Evolutionary conservation across 192 early-diverging fungal genomes (phyloP).

Genomic region (Coemansia sp.): DNA sequence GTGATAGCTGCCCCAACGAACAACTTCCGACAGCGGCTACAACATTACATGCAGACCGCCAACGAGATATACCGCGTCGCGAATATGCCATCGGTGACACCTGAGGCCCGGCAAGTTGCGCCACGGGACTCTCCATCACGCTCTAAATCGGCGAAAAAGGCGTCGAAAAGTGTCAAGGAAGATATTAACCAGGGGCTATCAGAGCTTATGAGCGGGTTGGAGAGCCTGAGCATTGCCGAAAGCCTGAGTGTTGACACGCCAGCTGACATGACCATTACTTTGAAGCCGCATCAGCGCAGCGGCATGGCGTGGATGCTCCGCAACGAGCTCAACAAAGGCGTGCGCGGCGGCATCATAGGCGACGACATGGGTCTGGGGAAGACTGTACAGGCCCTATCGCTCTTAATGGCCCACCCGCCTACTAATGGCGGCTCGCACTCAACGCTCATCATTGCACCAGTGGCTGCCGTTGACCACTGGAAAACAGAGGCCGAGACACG

Average conservation of each 20-base stretch:
- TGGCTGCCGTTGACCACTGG: conserved; percentile 74
- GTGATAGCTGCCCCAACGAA: not conserved
- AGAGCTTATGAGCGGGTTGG: conserved; percentile 7
- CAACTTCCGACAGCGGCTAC: not conserved
- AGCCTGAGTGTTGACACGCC: conserved; percentile 47
- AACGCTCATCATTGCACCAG: conserved; percentile 70
- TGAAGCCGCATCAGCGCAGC: conserved; percentile 61
- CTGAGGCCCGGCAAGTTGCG: not conserved
- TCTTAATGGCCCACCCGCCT: conserved; percentile 56
- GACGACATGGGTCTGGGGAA: conserved; percentile 77
- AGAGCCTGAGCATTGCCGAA: not conserved
- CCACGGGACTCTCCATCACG: not conserved
- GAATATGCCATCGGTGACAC: not conserved
- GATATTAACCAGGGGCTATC: not conserved
- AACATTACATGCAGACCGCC: not conserved
- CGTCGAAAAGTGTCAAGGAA: not conserved
- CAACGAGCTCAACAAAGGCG: conserved; percentile 46
- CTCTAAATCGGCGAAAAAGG: not conserved
- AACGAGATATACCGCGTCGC: not conserved
- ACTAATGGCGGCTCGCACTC: conserved; percentile 28
- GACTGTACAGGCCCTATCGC: conserved; percentile 71
- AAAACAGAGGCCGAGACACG: conserved; percentile 61
- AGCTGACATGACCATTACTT: conserved; percentile 39
- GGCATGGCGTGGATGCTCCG: conserved; percentile 61
- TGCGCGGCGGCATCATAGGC: conserved; percentile 59